Base-by-base conservation (phyloP, 1,284 basidiomycete genomes). In the Earliella scabrosa region DNA sequence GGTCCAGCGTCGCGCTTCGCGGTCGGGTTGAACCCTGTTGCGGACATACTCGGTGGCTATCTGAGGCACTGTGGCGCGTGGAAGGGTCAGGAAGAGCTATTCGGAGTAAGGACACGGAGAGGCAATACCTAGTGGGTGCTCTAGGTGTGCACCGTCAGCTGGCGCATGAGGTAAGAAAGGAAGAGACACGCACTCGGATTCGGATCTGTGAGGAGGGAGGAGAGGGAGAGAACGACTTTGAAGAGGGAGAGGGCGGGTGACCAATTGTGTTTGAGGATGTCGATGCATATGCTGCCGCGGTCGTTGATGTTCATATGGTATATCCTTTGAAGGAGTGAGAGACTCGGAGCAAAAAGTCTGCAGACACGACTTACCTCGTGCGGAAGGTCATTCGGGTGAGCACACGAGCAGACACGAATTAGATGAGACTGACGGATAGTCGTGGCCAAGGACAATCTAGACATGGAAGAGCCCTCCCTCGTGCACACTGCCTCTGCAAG, bases 251-350 rank as follows among this genome's bases (percentile, higher is more conserved):
- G 75, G 0, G 93, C 93, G 2, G 94, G 93, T 0, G 92, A 94
- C 94, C 93, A 96, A 63, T 92, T 90, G 65, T 85, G 82, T 75
- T 96, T 95, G 58, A 95, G 81, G 45, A 95, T 90, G 72, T 95
- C 87, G 61, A 89, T 88, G 66, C 88, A 90, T 49, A 91, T 84
- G 61, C 77, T 80, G 41, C 88, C 88, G 47, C 82, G 81, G 50
- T 90, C 87, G 52, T 88, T 88, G 54, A 96, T 92, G 68, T 96
- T 96, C 89, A 95, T 95, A 67, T 96, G 93, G 69, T 95, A 95
- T 70, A 95, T 93, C 67, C 91, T 93, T 40, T 21, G n/a, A 20
- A 6, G 36, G 32, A 7, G 13, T 34, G 40, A 18, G 40, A 49
- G 31, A 26, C n/a, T n/a, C n/a, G n/a, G 23, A 50, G 6, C 31